A percentile compares a stretch with the other conserved stretches of the same genome.
Conservation (phyloP, 352 stramenopile genomes). For the Phytopythium mirpurense region DNA sequence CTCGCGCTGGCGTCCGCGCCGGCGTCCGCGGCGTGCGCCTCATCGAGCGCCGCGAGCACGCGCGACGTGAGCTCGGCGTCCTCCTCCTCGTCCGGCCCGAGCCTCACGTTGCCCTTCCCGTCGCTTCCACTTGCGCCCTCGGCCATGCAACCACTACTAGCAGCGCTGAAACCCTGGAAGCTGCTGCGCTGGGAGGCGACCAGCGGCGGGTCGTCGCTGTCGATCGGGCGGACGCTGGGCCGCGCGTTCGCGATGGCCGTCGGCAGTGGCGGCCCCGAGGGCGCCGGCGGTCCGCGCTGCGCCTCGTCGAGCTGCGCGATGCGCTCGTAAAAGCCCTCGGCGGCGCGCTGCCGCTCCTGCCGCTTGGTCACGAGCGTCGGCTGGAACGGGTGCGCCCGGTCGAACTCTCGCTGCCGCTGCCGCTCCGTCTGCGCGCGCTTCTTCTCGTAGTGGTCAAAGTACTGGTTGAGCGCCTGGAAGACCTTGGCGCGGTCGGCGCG, state of each 20-base stretch:
- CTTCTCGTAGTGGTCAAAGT: slow-evolving; percentile 67
- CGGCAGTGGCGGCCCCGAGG: slow-evolving; percentile 18
- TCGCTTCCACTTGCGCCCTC: neutral
- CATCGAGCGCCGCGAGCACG: slow-evolving; percentile 49
- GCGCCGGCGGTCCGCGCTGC: slow-evolving; percentile 3
- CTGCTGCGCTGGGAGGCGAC: slow-evolving; percentile 3
- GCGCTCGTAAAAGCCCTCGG: slow-evolving; percentile 49
- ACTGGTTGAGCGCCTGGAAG: slow-evolving; percentile 64
- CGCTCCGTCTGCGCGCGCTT: slow-evolving; percentile 43
- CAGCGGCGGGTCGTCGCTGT: slow-evolving; percentile 12
- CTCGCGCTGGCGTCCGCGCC: neutral
- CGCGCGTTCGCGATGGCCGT: slow-evolving; percentile 48
- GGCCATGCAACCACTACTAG: too few relatives aligned
- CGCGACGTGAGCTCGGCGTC: slow-evolving; percentile 51
- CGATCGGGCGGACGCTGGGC: slow-evolving; percentile 59
- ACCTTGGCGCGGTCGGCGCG: slow-evolving; percentile 52
- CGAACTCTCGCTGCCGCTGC: slow-evolving; percentile 55
- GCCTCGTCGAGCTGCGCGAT: slow-evolving; percentile 21
- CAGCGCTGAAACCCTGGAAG: too few relatives aligned
- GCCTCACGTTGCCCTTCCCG: slow-evolving; percentile 19
- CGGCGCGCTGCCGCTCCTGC: slow-evolving; percentile 29
- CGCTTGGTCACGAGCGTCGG: slow-evolving; percentile 47
- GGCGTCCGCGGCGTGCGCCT: slow-evolving; percentile 9
- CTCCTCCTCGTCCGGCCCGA: slow-evolving; percentile 24
- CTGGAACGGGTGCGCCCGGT: slow-evolving; percentile 55